phyloP scores from a whole-genome alignment of 2,329 filamentous ascomycete species.

The Verruconis gallopava region DNA sequence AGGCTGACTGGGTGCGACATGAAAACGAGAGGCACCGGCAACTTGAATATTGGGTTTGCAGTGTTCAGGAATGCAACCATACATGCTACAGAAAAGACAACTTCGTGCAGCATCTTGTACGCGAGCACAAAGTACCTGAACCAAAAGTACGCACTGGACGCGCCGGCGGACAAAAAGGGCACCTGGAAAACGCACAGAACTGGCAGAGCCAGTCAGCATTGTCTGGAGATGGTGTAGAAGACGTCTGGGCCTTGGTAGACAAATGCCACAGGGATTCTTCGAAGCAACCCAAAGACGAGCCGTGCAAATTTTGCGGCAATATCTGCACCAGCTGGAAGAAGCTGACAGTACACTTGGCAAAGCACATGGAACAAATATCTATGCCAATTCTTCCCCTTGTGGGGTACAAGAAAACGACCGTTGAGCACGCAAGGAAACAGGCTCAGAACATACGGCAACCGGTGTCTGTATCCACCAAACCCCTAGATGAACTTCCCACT shows the following conservation, averaged over 20 bases:
- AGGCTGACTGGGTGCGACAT: constrained; percentile 90
- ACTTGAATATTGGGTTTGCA: constrained; percentile 82
- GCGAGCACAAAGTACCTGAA: constrained; percentile 77
- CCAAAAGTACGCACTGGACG: constrained; percentile 58
- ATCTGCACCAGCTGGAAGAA: constrained; percentile 81
- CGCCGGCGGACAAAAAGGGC: constrained; percentile 12
- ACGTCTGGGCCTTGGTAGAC: constrained; percentile 69
- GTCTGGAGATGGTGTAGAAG: constrained; percentile 18
- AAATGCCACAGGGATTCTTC: constrained; percentile 59
- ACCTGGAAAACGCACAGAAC: neutral
- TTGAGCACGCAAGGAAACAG: constrained; percentile 25
- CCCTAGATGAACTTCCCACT: constrained; percentile 5
- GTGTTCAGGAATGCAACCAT: constrained; percentile 67
- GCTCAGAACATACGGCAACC: neutral
- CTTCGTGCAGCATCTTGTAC: constrained; percentile 81
- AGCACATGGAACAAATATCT: constrained; percentile 87
- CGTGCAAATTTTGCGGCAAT: constrained; percentile 78
- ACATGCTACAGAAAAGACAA: constrained; percentile 81
- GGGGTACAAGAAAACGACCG: constrained; percentile 25
- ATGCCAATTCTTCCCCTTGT: constrained; percentile 54
- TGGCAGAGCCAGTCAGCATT: constrained; percentile 1
- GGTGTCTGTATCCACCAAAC: constrained; percentile 3
- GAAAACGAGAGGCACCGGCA: constrained; percentile 87
- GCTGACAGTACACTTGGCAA: constrained; percentile 80
- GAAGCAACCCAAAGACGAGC: constrained; percentile 56